Evolutionary conservation across 1,284 basidiomycete genomes (phyloP).

Genomic region (Exobasidium cylindrosporum): DNA sequence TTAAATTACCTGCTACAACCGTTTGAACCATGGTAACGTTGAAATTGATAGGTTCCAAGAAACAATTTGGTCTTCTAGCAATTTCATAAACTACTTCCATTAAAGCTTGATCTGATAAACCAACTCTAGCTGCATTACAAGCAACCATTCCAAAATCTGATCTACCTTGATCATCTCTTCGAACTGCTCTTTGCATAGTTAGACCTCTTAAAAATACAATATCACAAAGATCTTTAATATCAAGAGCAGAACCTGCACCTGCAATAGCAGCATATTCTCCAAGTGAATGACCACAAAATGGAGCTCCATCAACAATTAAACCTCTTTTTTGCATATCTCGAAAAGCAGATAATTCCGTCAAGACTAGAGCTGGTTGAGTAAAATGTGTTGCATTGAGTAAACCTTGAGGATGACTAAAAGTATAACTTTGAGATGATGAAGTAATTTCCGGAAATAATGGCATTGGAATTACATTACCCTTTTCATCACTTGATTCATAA

Average conservation of each 20-base stretch:
- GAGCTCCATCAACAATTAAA: conserved; percentile 78
- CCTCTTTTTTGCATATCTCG: conserved; percentile 97
- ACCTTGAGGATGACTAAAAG: conserved; percentile 92
- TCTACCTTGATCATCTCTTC: conserved; percentile 84
- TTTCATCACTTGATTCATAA: conserved; percentile 76
- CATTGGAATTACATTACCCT: conserved; percentile 65
- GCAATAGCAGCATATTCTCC: conserved; percentile 98
- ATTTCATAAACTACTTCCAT: conserved; percentile 93
- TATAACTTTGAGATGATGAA: conserved; percentile 63
- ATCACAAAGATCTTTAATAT: conserved; percentile 92
- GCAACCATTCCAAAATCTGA: conserved; percentile 99
- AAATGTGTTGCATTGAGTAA: conserved; percentile 96
- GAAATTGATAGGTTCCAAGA: conserved; percentile 18
- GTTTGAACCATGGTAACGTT: conserved; percentile 77
- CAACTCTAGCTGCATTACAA: conserved; percentile 92
- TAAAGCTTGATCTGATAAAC: conserved; percentile 62
- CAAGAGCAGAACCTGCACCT: conserved; percentile 90
- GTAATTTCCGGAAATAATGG: conserved; percentile 51
- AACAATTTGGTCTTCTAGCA: conserved; percentile 18
- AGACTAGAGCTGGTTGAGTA: conserved; percentile 89
- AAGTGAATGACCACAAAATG: conserved; percentile 95
- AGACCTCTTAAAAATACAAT: conserved; percentile 99
- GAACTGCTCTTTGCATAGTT: conserved; percentile 67
- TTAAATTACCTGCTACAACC: conserved; percentile 92
- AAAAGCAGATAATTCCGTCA: conserved; percentile 95